Base-by-base conservation (phyloP, 2,329 filamentous ascomycete species). In the Aureobasidium lini region DNA sequence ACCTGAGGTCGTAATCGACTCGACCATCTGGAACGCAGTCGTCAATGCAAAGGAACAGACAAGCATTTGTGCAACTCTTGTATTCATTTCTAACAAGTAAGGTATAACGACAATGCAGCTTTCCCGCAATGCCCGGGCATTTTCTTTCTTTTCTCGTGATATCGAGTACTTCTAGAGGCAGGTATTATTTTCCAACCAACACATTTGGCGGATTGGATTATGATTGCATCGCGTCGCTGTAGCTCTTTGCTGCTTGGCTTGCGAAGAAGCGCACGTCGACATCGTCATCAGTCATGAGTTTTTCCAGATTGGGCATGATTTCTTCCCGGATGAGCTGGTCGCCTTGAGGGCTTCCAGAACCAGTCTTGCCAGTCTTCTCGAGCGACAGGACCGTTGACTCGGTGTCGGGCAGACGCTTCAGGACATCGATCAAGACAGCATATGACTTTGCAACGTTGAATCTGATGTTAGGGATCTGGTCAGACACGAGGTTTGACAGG, bases 361-460 rank as follows among this genome's bases (percentile, higher is more conserved):
- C 72, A 32, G 83, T 67, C 62, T 75, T 75, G 60, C 85, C 87
- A 31, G 87, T 83, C 79, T 95, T 94, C 75, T 96, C 90, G 61
- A 95, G 76, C 56, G 90, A 85, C 71, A 88, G 85, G 63, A 97
- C 81, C 13, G 93, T 97, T 42, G 63, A 67, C 62, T 91, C 91
- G 70, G 94, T 82, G 58, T 92, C 89, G 2, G 94, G 93, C 59
- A 99, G 81, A 67, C 90, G 88, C 75, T 93, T 91, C 69, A 99
- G 82, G n/a, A 92, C 91, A 66, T 89, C 86, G 69, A 97, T 91
- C 61, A 99, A 79, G 54, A 94, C 87, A 23, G 86, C 85, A 71
- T 97, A 99, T 48, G 94, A 97, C 80, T 99, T 99, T 67, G 94
- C 94, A 49, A 99, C 94, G 75, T 99, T 99, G 83, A 99, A 99